Conservation (phyloP, 306 rosid genomes). For the Quercus engelmannii region DNA sequence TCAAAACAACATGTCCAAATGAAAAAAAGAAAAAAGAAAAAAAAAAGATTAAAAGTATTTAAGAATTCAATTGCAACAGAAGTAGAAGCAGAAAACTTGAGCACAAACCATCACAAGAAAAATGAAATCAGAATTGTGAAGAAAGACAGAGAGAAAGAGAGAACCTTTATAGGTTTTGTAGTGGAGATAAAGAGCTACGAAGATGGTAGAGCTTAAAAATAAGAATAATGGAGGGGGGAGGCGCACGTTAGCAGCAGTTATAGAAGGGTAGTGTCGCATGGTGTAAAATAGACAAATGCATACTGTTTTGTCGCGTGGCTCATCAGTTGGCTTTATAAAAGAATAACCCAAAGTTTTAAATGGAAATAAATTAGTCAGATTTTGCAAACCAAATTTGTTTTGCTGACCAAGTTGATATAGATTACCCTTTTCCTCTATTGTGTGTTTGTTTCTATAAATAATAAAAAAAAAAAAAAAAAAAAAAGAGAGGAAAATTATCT, state of each 20-base stretch:
- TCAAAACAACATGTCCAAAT: background rate
- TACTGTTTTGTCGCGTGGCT: background rate
- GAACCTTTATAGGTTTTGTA: constrained; percentile 18
- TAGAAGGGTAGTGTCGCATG: background rate
- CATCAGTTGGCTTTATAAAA: background rate
- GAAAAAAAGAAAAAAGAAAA: background rate
- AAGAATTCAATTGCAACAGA: background rate
- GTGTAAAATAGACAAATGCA: background rate
- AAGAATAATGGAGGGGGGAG: background rate
- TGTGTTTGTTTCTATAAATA: too few relatives aligned
- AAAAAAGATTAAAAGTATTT: background rate
- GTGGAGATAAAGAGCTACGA: background rate
- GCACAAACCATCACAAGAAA: background rate
- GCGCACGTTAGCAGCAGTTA: constrained; percentile 16
- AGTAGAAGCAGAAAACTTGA: background rate
- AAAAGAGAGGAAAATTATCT: rapidly evolving
- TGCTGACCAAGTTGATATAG: too few relatives aligned
- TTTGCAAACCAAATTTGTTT: too few relatives aligned
- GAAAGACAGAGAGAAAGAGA: background rate
- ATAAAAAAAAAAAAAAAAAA: too few relatives aligned
- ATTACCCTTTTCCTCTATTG: too few relatives aligned
- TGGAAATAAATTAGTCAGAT: too few relatives aligned
- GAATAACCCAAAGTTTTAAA: too few relatives aligned
- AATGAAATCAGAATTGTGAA: background rate
- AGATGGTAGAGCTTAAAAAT: background rate